Evolutionary conservation across 192 early-diverging fungal species (phyloP), one percentile per base, ranked within the genome.

Genomic region (Coemansia sp.): DNA sequence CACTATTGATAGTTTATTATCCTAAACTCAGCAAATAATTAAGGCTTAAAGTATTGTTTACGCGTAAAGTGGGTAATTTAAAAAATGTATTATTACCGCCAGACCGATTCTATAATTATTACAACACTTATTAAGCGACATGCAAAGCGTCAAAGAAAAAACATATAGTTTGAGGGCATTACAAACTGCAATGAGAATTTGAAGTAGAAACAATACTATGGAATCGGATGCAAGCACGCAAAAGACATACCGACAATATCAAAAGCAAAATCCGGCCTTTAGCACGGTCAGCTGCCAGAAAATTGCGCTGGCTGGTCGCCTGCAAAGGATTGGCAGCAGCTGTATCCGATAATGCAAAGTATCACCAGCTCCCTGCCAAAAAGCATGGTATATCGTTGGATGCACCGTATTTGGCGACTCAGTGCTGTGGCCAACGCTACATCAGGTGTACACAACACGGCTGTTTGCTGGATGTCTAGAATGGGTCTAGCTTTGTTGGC

Each of bases 191-290:
- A 18, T 18, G n/a, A 16, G 43, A 18, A 18, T n/a, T 22, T 47
- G 43, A 1, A 18, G 43, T 13, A 47, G 43, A 47, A 47, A 47
- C 14, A 47, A 47, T 47, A 47, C 13, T 47, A 47, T 35, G 6
- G n/a, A 47, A 47, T n/a, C 43, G 4, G 43, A 47, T 47, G 43
- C 43, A 47, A 18, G 14, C 43, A 47, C 43, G 43, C 43, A 47
- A 47, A 47, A 47, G 43, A 47, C 43, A 18, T 47, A 47, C 43
- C 43, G 43, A 47, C 43, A 47, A 47, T 47, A 18, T 47, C 43
- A 13, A 47, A 47, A 4, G 43, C 13, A 13, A 18, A 13, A 18
- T 13, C 43, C n/a, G 16, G 43, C 43, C 43, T 13, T 47, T 47
- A n/a, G 16, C 43, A 18, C 14, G 43, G 14, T 47, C n/a, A 47